A percentile compares a stretch with the other conserved stretches of the same genome.
These are phyloP conservation scores for Sonneratia caseolaris DNA, from an alignment of 345 rosid genomes.

Conservation along the genomic window DNA sequence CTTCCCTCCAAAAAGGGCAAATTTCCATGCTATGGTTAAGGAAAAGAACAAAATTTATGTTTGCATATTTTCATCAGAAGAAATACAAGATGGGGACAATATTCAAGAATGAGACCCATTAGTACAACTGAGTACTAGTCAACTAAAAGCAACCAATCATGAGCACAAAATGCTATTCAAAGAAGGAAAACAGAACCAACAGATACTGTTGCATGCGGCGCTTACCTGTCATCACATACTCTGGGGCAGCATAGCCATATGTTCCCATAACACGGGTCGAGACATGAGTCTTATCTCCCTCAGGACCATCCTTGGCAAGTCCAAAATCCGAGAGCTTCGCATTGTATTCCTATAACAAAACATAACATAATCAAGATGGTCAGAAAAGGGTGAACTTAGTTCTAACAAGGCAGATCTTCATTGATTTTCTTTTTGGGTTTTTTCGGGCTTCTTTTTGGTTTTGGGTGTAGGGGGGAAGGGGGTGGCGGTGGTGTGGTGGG, in stretches of 20 bases:
- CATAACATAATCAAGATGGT: conserved; percentile 1
- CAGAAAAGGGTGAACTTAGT: background rate
- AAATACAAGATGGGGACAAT: background rate
- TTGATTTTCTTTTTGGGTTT: no score
- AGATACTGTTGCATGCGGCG: background rate
- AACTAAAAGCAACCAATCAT: background rate
- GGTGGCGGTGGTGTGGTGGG: no score
- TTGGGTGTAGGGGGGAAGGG: no score
- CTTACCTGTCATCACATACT: conserved; percentile 79
- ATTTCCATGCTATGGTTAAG: background rate
- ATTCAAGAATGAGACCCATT: background rate
- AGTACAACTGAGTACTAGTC: background rate
- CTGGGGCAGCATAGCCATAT: conserved; percentile 86
- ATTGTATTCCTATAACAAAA: conserved; percentile 57
- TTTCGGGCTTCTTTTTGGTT: no score
- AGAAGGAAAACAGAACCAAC: background rate
- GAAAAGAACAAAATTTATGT: background rate
- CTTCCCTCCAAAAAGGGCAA: background rate
- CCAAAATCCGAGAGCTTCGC: conserved; percentile 84
- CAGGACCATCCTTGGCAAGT: conserved; percentile 81
- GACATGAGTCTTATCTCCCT: conserved; percentile 71
- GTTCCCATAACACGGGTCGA: conserved; percentile 88
- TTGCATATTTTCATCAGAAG: background rate
- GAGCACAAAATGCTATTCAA: background rate
- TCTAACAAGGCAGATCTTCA: background rate